These are phyloP conservation scores for Lunularia cruciata DNA, from an alignment of 225 moss, liverwort and hornwort genomes.

Conservation along the genomic window DNA sequence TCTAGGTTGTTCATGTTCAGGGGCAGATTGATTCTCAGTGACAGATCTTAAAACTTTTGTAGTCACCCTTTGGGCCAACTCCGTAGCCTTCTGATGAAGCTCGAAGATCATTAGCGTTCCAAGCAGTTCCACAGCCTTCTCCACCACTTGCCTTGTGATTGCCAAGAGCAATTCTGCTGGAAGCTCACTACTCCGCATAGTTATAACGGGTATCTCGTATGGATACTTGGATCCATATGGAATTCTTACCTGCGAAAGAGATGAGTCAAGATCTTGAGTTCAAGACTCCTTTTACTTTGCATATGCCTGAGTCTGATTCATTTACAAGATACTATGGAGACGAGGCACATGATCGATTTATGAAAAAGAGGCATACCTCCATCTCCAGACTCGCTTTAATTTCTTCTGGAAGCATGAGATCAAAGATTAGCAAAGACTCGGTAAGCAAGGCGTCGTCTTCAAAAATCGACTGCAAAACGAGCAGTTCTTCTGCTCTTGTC, in stretches of 20 bases:
- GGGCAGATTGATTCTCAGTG: slow-evolving; percentile 13
- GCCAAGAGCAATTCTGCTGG: slow-evolving; percentile 48
- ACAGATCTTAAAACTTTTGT: slow-evolving; percentile 28
- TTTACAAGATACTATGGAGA: no score
- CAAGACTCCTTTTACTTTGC: neutral
- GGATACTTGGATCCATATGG: slow-evolving; percentile 62
- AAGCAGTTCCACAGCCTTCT: slow-evolving; percentile 34
- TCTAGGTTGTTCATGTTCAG: slow-evolving; percentile 3
- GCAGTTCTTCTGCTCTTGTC: slow-evolving; percentile 52
- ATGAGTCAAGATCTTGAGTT: slow-evolving; percentile 7
- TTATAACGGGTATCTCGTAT: slow-evolving; percentile 52
- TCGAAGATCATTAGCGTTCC: slow-evolving; percentile 65
- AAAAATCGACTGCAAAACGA: slow-evolving; percentile 64
- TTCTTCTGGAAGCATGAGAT: slow-evolving; percentile 38
- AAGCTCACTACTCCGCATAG: slow-evolving; percentile 53
- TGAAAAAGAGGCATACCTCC: slow-evolving; percentile 50
- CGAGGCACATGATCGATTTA: neutral
- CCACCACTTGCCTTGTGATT: slow-evolving; percentile 57
- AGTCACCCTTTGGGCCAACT: slow-evolving; percentile 47
- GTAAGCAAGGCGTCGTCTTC: slow-evolving; percentile 46
- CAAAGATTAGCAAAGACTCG: slow-evolving; percentile 44
- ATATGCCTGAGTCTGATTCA: no score
- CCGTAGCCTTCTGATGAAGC: slow-evolving; percentile 47
- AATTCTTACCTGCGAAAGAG: slow-evolving; percentile 54
- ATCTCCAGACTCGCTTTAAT: slow-evolving; percentile 47